phyloP scores from a whole-genome alignment of 345 rosid species.

The Syzygium jambos region DNA sequence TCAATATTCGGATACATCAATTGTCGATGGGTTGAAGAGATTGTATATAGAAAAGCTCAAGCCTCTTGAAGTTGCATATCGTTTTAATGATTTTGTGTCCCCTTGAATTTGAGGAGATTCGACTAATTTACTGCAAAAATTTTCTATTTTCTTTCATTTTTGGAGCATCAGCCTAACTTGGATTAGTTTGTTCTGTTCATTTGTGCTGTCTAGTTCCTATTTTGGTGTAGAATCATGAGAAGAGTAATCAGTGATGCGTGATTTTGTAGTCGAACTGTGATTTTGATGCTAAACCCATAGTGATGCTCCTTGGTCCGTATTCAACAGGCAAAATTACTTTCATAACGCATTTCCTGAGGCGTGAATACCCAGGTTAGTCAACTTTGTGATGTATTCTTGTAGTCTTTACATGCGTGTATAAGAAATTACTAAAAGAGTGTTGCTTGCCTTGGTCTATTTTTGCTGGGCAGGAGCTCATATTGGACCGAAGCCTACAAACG shows the following conservation, averaged over 20 bases:
- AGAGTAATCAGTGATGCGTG: not conserved
- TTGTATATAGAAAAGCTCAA: slow-evolving; percentile 72
- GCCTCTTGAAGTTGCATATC: slow-evolving; percentile 77
- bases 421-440: not conserved
- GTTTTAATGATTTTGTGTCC: slow-evolving; percentile 66
- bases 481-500: slow-evolving; percentile 96
- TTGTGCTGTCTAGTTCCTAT: not conserved
- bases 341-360: slow-evolving; percentile 38
- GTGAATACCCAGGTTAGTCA: slow-evolving; percentile 69
- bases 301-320: slow-evolving; percentile 92
- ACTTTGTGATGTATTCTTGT: not conserved
- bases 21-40: slow-evolving; percentile 51
- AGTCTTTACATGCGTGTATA: not conserved
- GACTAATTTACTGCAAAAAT: not conserved
- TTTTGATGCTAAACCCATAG: slow-evolving; percentile 96
- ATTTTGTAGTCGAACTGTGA: too few species aligned
- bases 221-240: not conserved
- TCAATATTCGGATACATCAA: slow-evolving; percentile 51
- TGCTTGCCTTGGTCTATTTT: not conserved
- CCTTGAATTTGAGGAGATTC: slow-evolving; percentile 14
- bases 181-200: not conserved
- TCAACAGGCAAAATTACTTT: slow-evolving; percentile 95
- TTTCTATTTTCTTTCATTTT: not conserved
- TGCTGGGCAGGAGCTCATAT: slow-evolving; percentile 77
- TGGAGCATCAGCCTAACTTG: not conserved